A percentile compares a stretch with the other conserved stretches of the same genome.
Evolutionary conservation across 176 grass and related monocot genomes (phyloP).

Genomic region (Chrysopogon serrulatus): DNA sequence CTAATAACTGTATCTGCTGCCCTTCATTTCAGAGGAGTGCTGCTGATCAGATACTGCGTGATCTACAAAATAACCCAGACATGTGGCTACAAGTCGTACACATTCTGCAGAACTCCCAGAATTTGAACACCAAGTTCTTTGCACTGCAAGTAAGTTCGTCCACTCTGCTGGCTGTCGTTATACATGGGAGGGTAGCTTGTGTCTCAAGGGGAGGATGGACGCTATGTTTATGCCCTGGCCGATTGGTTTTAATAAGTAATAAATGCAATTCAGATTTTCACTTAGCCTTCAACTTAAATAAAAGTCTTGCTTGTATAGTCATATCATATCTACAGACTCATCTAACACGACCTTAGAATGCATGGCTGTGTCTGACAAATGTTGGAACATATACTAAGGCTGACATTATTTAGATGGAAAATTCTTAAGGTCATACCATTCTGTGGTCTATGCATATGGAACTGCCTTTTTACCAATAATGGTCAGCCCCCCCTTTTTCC

Average conservation of each 20-base stretch:
- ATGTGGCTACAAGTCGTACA: constrained; percentile 98
- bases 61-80: constrained; percentile 94
- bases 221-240: neutral
- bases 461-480: neutral
- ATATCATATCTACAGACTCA: neutral
- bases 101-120: constrained; percentile 92
- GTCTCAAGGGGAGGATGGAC: neutral
- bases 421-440: neutral
- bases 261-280: neutral
- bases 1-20: neutral
- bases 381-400: neutral
- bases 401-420: neutral
- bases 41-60: constrained; percentile 87
- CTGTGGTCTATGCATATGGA: neutral
- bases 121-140: constrained; percentile 97
- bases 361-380: neutral
- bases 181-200: neutral
- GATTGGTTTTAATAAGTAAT: neutral
- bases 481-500: neutral
- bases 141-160: constrained; percentile 75
- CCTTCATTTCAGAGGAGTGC: constrained; percentile 71
- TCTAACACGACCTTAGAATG: neutral
- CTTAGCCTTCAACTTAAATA: neutral
- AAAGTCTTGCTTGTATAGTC: neutral
- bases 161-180: neutral